phyloP scores from a whole-genome alignment of 192 early-diverging fungal genomes.

The Cetraspora pellucida region DNA sequence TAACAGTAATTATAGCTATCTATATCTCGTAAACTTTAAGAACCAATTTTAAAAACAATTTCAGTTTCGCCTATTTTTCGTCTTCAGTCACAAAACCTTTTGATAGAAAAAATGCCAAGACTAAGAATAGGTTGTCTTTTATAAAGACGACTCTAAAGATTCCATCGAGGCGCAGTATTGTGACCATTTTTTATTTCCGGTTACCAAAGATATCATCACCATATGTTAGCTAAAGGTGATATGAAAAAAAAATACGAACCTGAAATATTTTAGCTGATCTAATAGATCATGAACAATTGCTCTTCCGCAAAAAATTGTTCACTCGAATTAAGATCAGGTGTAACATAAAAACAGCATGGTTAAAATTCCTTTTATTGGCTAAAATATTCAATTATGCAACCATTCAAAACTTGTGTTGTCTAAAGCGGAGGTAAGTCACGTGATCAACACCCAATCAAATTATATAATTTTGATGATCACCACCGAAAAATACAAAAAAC shows the following conservation, averaged over 20 bases:
- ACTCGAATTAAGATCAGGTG: too few relatives aligned
- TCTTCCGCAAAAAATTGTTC: too few relatives aligned
- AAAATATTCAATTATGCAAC: too few relatives aligned
- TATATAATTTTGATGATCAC: too few relatives aligned
- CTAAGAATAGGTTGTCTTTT: background rate
- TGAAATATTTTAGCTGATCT: too few relatives aligned
- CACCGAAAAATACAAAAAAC: too few relatives aligned
- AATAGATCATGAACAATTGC: too few relatives aligned
- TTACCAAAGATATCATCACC: conserved; percentile 21
- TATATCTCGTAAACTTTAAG: background rate
- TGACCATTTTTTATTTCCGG: background rate
- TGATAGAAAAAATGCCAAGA: background rate
- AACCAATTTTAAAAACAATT: background rate
- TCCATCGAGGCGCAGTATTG: background rate
- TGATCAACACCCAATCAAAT: too few relatives aligned
- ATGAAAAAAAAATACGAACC: background rate
- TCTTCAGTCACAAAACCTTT: background rate
- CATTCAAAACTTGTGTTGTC: too few relatives aligned
- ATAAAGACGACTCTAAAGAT: background rate
- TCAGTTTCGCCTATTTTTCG: conserved; percentile 19
- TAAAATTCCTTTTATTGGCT: too few relatives aligned
- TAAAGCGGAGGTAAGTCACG: too few relatives aligned
- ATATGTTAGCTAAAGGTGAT: background rate
- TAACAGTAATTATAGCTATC: background rate
- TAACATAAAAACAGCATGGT: too few relatives aligned